Evolutionary conservation across 345 rosid genomes (phyloP).

Genomic region (Acer campestre): DNA sequence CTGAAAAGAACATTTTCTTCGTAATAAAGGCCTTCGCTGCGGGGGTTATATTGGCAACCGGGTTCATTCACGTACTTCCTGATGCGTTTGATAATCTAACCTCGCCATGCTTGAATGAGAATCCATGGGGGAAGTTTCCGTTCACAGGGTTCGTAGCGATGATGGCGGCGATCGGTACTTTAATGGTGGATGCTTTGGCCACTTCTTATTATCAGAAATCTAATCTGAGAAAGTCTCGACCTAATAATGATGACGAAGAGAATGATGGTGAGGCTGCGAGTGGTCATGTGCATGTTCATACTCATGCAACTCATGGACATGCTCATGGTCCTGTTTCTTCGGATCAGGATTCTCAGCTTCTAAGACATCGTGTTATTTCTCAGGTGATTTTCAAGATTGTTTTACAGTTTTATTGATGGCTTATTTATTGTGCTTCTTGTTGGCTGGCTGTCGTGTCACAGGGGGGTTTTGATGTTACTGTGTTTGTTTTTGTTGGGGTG

Average conservation of each 20-base stretch:
- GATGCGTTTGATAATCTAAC: slow-evolving; percentile 51
- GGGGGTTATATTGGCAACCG: slow-evolving; percentile 55
- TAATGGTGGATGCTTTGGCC: slow-evolving; percentile 55
- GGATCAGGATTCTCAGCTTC: too few relatives aligned
- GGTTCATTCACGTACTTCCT: slow-evolving; percentile 55
- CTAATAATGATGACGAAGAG: slow-evolving; percentile 30
- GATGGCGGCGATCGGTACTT: slow-evolving; percentile 41
- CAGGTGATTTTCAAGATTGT: too few relatives aligned
- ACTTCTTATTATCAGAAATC: slow-evolving; percentile 39
- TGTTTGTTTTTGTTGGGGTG: too few relatives aligned
- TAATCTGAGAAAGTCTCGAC: background rate
- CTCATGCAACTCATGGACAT: slow-evolving; percentile 48
- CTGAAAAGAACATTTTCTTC: slow-evolving; percentile 46
- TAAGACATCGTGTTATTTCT: too few relatives aligned
- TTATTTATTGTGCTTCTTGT: too few relatives aligned
- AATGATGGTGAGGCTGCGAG: background rate
- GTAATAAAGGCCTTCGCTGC: slow-evolving; percentile 59
- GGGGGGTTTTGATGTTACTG: too few relatives aligned
- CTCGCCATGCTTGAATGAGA: slow-evolving; percentile 42
- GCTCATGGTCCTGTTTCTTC: slow-evolving; percentile 24
- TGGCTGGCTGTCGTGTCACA: too few relatives aligned
- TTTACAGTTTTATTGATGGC: too few relatives aligned
- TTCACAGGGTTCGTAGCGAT: slow-evolving; percentile 54
- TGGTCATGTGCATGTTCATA: slow-evolving; percentile 11
- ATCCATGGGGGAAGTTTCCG: slow-evolving; percentile 54